These are phyloP conservation scores for Lachnellula hyalina DNA, from an alignment of 2,329 filamentous ascomycete genomes.

Conservation along the genomic window DNA sequence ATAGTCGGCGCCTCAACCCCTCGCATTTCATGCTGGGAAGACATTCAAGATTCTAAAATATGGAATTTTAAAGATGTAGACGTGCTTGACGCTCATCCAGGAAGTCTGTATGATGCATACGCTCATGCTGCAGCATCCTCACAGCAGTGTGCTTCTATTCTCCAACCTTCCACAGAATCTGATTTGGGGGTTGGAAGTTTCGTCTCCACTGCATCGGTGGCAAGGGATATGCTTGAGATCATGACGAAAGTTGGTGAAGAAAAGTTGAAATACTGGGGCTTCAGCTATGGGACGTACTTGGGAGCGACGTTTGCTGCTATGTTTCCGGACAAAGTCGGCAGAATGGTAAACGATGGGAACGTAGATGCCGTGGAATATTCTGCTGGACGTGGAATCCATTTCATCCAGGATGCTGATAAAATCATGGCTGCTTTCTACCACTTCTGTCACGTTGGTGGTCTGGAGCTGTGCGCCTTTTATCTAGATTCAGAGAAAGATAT, in stretches of 20 bases:
- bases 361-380: conserved; percentile 26
- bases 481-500: conserved; percentile 13
- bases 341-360: conserved; percentile 32
- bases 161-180: not conserved
- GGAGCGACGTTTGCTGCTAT: conserved; percentile 41
- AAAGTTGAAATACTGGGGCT: conserved; percentile 36
- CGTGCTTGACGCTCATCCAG: conserved; percentile 42
- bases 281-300: conserved; percentile 44
- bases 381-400: conserved; percentile 36
- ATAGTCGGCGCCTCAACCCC: conserved; percentile 14
- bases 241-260: not conserved
- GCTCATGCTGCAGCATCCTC: conserved; percentile 40
- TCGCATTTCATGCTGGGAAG: conserved; percentile 8
- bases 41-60: conserved; percentile 14
- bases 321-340: conserved; percentile 37
- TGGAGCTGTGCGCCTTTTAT: conserved; percentile 20
- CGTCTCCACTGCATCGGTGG: conserved; percentile 7
- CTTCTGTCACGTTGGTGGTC: conserved; percentile 31
- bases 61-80: conserved; percentile 42
- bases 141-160: conserved; percentile 32
- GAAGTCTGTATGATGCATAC: conserved; percentile 41
- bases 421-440: conserved; percentile 24
- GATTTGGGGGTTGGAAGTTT: not conserved
- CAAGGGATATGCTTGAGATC: conserved; percentile 11
- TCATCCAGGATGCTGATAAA: conserved; percentile 30